Conservation (phyloP, 306 rosid species). For the Vigna nakashimae region DNA sequence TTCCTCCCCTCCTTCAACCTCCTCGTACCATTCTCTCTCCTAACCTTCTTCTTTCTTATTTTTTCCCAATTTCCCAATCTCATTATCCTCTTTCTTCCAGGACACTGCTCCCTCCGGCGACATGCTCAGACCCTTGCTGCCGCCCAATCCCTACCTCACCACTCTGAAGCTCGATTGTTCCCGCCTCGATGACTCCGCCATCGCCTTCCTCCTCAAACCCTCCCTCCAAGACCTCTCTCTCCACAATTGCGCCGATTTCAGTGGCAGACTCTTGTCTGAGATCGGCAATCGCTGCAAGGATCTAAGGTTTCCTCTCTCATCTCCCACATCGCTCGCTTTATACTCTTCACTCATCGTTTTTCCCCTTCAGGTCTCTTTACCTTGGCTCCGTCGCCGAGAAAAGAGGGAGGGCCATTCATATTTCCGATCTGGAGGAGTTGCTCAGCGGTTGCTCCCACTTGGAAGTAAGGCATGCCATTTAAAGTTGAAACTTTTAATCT, state of each 20-base stretch:
- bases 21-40: slow-evolving; percentile 47
- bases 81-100: slow-evolving; percentile 39
- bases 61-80: neutral
- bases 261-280: slow-evolving; percentile 82
- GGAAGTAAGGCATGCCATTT: slow-evolving; percentile 59
- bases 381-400: slow-evolving; percentile 89
- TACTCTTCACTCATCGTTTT: neutral
- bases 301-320: neutral
- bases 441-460: slow-evolving; percentile 81
- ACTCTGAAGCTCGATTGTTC: slow-evolving; percentile 76
- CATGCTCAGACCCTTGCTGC: slow-evolving; percentile 72
- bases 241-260: slow-evolving; percentile 82
- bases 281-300: slow-evolving; percentile 79
- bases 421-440: slow-evolving; percentile 85
- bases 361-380: slow-evolving; percentile 73
- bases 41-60: too few relatives aligned
- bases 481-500: too few relatives aligned
- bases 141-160: slow-evolving; percentile 68
- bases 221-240: slow-evolving; percentile 76
- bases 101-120: slow-evolving; percentile 73
- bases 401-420: slow-evolving; percentile 80
- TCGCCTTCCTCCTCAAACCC: slow-evolving; percentile 64
- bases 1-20: slow-evolving; percentile 81
- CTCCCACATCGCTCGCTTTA: neutral
- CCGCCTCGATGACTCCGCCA: slow-evolving; percentile 80